Base-by-base conservation (phyloP, 2,329 filamentous ascomycete species). In the Colletotrichum sp. region DNA sequence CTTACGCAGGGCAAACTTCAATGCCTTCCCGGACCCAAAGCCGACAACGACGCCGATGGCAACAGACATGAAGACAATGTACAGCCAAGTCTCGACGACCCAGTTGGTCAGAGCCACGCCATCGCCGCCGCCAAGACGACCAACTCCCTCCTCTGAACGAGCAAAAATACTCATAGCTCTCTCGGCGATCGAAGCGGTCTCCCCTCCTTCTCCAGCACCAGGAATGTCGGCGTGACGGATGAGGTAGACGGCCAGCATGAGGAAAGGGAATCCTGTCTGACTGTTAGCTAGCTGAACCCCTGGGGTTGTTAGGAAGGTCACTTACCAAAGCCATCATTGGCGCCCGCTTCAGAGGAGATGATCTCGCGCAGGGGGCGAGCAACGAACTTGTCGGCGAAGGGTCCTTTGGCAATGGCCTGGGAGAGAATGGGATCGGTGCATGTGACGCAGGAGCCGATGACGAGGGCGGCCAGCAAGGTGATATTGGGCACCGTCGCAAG, bases 381-480 rank as follows among this genome's bases (percentile, higher is more conserved):
- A 4, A 93, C 91, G 73, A 89, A 93, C 76, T 91, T 92, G 79
- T 93, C 91, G 0, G 92, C 87, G 78, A 93, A 92, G 0, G 90
- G 89, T 0, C 91, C 91, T 80, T 93, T 93, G 29, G 91, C 92
- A 19, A 93, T 87, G 34, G 90, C 90, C 78, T 92, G 91, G 0
- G 90, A 92, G 7, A 93, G 84, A 16, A 93, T 86, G 0, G 91
- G 91, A 76, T 93, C 92, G 0, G 91, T 93, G 74, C 88, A 92
- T 4, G 91, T 92, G 8, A 92, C 90, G 66, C 90, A 92, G 0
- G 91, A 90, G 4, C 87, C 90, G 76, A 93, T 91, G 27, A 91
- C 90, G 39, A 93, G 83, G 2, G 89, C 87, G 3, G 89, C 85
- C 3, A 91, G 85, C 16, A 91, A 83, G 0, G 88, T 88, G 13